These are phyloP conservation scores for Halophytophthora polymorphica DNA, from an alignment of 352 stramenopile species.

Conservation along the genomic window DNA sequence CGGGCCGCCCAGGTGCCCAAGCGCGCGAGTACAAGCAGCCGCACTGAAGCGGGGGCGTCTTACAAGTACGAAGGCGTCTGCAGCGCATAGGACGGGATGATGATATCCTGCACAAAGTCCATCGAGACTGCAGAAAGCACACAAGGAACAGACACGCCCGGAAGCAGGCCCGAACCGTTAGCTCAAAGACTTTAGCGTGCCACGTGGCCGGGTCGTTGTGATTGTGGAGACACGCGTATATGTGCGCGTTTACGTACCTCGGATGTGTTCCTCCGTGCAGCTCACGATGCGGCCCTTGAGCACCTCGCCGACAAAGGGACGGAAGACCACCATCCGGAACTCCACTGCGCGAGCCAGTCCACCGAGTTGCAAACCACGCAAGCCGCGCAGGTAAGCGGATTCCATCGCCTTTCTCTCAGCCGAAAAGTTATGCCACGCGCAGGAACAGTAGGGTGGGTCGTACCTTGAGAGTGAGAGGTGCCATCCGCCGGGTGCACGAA, in stretches of 20 bases:
- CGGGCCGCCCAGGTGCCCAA: background rate
- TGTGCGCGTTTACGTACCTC: slow-evolving; percentile 28
- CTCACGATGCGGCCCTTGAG: slow-evolving; percentile 87
- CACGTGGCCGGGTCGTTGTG: too few relatives aligned
- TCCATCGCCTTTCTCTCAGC: background rate
- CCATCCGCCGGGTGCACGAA: slow-evolving; percentile 84
- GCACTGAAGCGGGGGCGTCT: slow-evolving; percentile 1
- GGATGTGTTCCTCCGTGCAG: slow-evolving; percentile 88
- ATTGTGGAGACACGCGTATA: too few relatives aligned
- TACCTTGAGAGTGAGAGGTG: slow-evolving; percentile 82
- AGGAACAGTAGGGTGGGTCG: background rate
- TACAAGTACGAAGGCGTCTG: slow-evolving; percentile 88
- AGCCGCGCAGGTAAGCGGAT: background rate
- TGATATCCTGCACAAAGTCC: slow-evolving; percentile 90
- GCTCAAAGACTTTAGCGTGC: background rate
- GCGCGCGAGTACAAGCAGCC: background rate
- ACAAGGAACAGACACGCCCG: background rate
- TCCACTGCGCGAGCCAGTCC: slow-evolving; percentile 42
- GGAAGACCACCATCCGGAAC: slow-evolving; percentile 89
- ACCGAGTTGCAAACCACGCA: background rate
- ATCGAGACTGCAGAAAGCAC: slow-evolving; percentile 56
- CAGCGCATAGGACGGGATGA: slow-evolving; percentile 85
- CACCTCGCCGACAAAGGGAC: slow-evolving; percentile 85
- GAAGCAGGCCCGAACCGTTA: background rate
- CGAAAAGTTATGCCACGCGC: background rate